phyloP scores from a whole-genome alignment of 805 yeast species.

The Ogataea minuta region DNA sequence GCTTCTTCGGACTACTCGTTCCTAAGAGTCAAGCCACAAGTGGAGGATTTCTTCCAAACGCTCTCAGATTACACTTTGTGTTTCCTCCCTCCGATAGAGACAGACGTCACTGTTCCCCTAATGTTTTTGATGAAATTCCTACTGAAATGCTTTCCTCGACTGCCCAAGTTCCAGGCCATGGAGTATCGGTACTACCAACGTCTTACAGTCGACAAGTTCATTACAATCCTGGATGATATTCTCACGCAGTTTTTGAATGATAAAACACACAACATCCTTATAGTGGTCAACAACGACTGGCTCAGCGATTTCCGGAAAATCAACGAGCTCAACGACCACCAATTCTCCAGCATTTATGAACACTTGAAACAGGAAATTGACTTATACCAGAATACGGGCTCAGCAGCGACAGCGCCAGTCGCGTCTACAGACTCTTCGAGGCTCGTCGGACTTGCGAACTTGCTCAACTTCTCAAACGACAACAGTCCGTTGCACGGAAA shows the following conservation, averaged over 20 bases:
- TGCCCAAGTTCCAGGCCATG: conserved; percentile 63
- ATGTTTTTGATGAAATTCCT: conserved; percentile 59
- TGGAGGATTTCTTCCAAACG: conserved; percentile 67
- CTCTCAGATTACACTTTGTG: conserved; percentile 72
- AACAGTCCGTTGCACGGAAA: conserved; percentile 31
- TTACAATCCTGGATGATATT: conserved; percentile 28
- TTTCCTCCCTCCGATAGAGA: conserved; percentile 69
- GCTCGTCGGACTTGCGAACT: conserved; percentile 28
- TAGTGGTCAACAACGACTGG: conserved; percentile 35
- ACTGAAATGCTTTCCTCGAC: conserved; percentile 53
- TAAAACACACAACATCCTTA: conserved; percentile 33
- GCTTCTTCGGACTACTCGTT: conserved; percentile 72
- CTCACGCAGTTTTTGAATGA: conserved; percentile 29
- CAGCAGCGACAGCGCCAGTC: conserved; percentile 10
- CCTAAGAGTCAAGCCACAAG: conserved; percentile 63
- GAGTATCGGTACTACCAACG: conserved; percentile 49
- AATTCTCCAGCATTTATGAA: conserved; percentile 27
- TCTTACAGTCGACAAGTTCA: conserved; percentile 35
- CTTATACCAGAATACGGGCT: conserved; percentile 25
- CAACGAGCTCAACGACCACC: conserved; percentile 31
- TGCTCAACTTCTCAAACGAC: conserved; percentile 32
- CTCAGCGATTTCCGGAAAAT: conserved; percentile 26
- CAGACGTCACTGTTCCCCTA: conserved; percentile 51
- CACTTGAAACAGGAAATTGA: conserved; percentile 29
- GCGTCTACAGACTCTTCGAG: conserved; percentile 11